Percentiles rank a stretch among this genome's conserved stretches.
Conservation (phyloP, 2,329 filamentous ascomycete species). For the Cladosporium cucumerinum region DNA sequence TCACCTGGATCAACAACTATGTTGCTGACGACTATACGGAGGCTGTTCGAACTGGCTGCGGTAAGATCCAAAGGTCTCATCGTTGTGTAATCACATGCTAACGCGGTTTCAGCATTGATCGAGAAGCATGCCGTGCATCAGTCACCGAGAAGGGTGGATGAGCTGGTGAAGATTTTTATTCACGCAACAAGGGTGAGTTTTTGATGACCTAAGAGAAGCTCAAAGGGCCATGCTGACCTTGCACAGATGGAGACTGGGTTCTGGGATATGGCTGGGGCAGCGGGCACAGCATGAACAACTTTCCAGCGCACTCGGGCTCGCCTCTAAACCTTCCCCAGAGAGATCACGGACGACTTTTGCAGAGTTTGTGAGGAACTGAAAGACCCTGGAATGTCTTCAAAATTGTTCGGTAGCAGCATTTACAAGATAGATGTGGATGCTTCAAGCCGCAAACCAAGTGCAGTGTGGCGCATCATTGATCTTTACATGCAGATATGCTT, state of each 20-base stretch:
- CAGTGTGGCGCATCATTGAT: not conserved
- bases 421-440: not conserved
- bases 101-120: conserved; percentile 53
- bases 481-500: not conserved
- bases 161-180: conserved; percentile 79
- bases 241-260: conserved; percentile 65
- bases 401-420: not conserved
- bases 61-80: conserved; percentile 31
- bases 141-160: conserved; percentile 72
- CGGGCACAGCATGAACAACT: conserved; percentile 9
- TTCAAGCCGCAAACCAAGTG: not conserved
- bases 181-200: conserved; percentile 73
- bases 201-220: not conserved
- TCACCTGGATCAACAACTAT: conserved; percentile 90
- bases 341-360: not conserved
- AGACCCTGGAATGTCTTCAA: not conserved
- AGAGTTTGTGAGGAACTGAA: not conserved
- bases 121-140: conserved; percentile 72
- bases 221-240: conserved; percentile 32
- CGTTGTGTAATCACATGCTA: not conserved
- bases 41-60: conserved; percentile 67
- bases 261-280: conserved; percentile 63
- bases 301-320: not conserved
- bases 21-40: conserved; percentile 72
- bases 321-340: not conserved